Percentiles rank a stretch among this genome's conserved stretches.
phyloP scores from a whole-genome alignment of 495 filamentous ascomycete genomes.

The Penicillium ucsense region DNA sequence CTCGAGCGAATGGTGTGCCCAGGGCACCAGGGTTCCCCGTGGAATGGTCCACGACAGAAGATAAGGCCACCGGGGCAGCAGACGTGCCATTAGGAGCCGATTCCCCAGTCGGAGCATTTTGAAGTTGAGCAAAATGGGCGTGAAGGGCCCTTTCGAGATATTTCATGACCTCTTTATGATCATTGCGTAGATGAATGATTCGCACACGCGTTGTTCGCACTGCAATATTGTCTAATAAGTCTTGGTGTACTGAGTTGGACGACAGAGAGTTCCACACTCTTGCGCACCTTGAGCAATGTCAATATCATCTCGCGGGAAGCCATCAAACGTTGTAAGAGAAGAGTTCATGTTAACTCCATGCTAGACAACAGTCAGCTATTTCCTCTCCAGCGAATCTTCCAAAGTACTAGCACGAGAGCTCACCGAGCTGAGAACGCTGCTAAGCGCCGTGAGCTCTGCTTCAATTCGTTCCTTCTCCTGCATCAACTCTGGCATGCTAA shows the following conservation, averaged over 20 bases:
- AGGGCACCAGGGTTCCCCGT: constrained; percentile 27
- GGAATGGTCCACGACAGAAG: constrained; percentile 7
- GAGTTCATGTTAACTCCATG: constrained; percentile 93
- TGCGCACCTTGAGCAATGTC: constrained; percentile 86
- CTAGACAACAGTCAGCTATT: constrained; percentile 29
- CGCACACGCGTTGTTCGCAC: constrained; percentile 84
- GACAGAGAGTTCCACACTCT: background rate
- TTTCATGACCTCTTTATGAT: constrained; percentile 83
- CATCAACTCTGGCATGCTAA: constrained; percentile 55
- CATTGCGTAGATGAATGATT: constrained; percentile 83
- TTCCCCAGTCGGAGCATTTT: constrained; percentile 17
- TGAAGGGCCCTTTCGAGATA: constrained; percentile 75
- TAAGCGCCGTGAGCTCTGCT: constrained; percentile 71
- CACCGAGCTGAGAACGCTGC: constrained; percentile 81
- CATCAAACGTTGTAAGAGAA: constrained; percentile 77
- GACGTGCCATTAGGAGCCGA: constrained; percentile 22
- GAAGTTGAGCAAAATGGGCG: constrained; percentile 47
- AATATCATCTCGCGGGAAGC: constrained; percentile 86
- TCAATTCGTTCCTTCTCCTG: constrained; percentile 73
- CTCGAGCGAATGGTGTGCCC: constrained; percentile 75
- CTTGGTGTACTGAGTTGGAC: background rate
- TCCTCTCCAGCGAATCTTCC: too few species aligned
- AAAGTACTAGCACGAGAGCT: constrained; percentile 12
- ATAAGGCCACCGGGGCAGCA: constrained; percentile 9
- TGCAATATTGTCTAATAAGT: constrained; percentile 24